A percentile compares a stretch with the other conserved stretches of the same genome.
Evolutionary conservation across 2,329 filamentous ascomycete species (phyloP).

Genomic region (Fusarium sp.): DNA sequence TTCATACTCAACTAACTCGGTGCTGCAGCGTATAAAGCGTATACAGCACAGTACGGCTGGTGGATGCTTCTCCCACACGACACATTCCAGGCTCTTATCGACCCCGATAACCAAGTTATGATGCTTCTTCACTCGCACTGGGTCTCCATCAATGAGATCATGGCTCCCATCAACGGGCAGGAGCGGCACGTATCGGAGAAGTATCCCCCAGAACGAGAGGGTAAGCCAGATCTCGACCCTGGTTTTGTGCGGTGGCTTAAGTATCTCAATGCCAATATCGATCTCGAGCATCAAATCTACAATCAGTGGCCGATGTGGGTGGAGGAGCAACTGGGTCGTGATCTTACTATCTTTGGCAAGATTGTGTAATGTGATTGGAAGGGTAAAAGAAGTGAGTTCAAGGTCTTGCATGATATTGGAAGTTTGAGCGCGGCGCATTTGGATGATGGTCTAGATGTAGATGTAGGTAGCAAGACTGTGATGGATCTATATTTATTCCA

Average conservation of each 20-base stretch:
- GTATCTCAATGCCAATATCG: conserved; percentile 64
- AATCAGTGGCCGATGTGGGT: conserved; percentile 71
- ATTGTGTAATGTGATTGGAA: background rate
- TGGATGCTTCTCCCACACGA: conserved; percentile 71
- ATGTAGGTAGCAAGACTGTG: background rate
- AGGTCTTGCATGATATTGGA: background rate
- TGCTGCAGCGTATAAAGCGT: conserved; percentile 63
- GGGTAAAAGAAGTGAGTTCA: background rate
- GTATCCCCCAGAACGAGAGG: conserved; percentile 45
- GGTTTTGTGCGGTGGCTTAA: conserved; percentile 67
- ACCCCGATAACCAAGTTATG: conserved; percentile 62
- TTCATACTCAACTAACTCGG: conserved; percentile 11
- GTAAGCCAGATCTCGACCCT: conserved; percentile 52
- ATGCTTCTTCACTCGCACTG: conserved; percentile 68
- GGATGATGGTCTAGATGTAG: conserved; percentile 1
- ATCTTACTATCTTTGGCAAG: conserved; percentile 63
- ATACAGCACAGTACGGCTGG: conserved; percentile 67
- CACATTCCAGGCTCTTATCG: conserved; percentile 65
- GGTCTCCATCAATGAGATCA: conserved; percentile 69
- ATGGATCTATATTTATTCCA: background rate
- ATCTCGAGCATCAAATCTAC: conserved; percentile 60
- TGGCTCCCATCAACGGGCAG: conserved; percentile 63
- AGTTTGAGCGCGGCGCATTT: conserved; percentile 25
- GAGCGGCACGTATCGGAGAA: conserved; percentile 56
- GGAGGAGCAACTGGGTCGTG: conserved; percentile 63